Base-by-base conservation (phyloP, 352 stramenopile species). In the Phytophthora ramorum region DNA sequence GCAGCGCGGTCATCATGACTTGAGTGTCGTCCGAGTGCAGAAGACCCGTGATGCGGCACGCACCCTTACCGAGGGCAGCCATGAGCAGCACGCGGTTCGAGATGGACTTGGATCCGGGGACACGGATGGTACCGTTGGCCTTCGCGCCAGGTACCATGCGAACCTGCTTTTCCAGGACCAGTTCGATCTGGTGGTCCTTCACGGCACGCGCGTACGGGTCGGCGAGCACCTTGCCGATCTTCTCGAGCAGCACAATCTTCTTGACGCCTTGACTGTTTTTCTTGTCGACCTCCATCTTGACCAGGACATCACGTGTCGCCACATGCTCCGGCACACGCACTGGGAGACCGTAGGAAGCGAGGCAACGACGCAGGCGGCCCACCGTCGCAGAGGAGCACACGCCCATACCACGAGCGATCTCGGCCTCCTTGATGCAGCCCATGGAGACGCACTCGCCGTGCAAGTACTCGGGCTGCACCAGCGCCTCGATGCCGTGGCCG, bases 31-130 rank as follows among this genome's bases (percentile, higher is more conserved):
- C 97, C 37, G 88, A 98, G 69, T 99, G 96, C 50, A 99, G 75
- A 14, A 99, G 78, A 20, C 98, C 98, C 10, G 78, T 83, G 51
- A 95, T 90, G 32, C 87, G 84, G 60, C 87, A 95, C 40, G 70
- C 26, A 17, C 94, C 95, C 13, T 92, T 76, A 28, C 88, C 96
- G 12, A 99, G 81, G 16, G 96, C 96, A 0, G 97, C 95, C 61
- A 99, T 87, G 20, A 99, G 82, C 38, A 99, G 76, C 58, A 98
- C 97, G 17, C 97, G 92, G 79, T 99, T 99, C 48, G 93, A 98
- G 44, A 99, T 92, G n/a, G 94, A 99, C 78, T 99, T 99, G 53
- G 94, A 99, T 49, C 97, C 96, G 6, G 97, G 97, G 35, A 99
- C 86, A 19, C 83, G 79, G 53, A 95, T 87, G n/a, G 53, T 62